Evolutionary conservation across 1,284 basidiomycete genomes (phyloP).

Genomic region (Anthracocystis setariae): DNA sequence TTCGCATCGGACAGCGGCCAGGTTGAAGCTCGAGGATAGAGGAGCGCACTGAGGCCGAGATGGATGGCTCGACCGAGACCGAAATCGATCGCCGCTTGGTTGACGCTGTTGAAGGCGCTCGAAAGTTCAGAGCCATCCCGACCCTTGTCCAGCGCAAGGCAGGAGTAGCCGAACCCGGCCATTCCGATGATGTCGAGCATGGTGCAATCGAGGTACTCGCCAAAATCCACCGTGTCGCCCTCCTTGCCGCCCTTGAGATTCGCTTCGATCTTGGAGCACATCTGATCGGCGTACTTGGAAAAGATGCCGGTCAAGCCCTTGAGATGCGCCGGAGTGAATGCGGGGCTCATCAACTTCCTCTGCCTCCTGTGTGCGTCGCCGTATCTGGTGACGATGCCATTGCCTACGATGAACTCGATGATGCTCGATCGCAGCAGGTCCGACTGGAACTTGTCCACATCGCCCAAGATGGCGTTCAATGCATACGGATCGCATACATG

Average conservation of each 20-base stretch:
- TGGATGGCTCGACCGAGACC: slow-evolving; percentile 35
- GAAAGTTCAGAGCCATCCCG: slow-evolving; percentile 34
- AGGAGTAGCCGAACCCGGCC: slow-evolving; percentile 60
- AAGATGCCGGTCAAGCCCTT: slow-evolving; percentile 46
- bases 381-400: slow-evolving; percentile 39
- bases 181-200: slow-evolving; percentile 65
- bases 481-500: slow-evolving; percentile 32
- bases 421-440: slow-evolving; percentile 32
- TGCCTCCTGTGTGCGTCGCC: slow-evolving; percentile 47
- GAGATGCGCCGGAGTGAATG: slow-evolving; percentile 51
- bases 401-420: slow-evolving; percentile 45
- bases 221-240: slow-evolving; percentile 35
- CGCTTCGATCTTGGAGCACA: slow-evolving; percentile 42
- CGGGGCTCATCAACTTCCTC: slow-evolving; percentile 53
- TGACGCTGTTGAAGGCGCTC: slow-evolving; percentile 37
- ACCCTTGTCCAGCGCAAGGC: slow-evolving; percentile 51
- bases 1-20: slow-evolving; percentile 42
- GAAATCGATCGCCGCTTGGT: slow-evolving; percentile 46
- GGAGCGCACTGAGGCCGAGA: slow-evolving; percentile 24
- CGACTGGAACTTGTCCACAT: slow-evolving; percentile 41
- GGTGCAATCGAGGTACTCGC: slow-evolving; percentile 51
- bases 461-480: slow-evolving; percentile 31
- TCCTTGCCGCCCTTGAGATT: slow-evolving; percentile 3
- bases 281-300: slow-evolving; percentile 39
- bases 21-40: slow-evolving; percentile 27